These are phyloP conservation scores for Cubamyces lactineus DNA, from an alignment of 768 basidiomycete genomes.

Conservation along the genomic window DNA sequence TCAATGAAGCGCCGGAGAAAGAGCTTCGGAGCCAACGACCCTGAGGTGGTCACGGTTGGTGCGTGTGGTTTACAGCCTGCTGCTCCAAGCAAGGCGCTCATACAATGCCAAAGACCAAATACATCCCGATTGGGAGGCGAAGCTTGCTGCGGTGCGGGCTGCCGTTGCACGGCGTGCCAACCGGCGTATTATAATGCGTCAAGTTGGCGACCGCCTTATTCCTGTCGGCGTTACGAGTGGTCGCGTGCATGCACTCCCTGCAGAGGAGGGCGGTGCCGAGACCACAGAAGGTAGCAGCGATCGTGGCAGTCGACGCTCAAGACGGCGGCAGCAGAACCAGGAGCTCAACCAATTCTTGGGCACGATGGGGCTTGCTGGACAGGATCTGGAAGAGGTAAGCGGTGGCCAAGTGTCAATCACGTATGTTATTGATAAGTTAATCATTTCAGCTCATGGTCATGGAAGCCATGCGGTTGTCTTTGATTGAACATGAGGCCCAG, in stretches of 20 bases:
- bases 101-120: constrained; percentile 73
- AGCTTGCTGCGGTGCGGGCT: constrained; percentile 91
- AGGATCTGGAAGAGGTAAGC: constrained; percentile 90
- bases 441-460: constrained; percentile 86
- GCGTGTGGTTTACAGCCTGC: constrained; percentile 31
- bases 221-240: constrained; percentile 96
- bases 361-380: constrained; percentile 72
- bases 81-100: background rate
- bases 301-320: constrained; percentile 51
- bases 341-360: constrained; percentile 66
- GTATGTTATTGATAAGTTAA: background rate
- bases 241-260: constrained; percentile 68
- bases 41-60: constrained; percentile 93
- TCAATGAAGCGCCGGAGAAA: constrained; percentile 74
- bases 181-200: constrained; percentile 96
- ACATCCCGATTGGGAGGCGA: constrained; percentile 97
- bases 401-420: background rate
- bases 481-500: constrained; percentile 94
- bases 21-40: constrained; percentile 83
- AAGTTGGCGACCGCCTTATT: constrained; percentile 95
- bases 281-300: constrained; percentile 42
- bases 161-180: constrained; percentile 96
- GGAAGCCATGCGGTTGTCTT: constrained; percentile 97
- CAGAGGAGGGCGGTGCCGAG: constrained; percentile 57
- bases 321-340: constrained; percentile 60